Evolutionary conservation across 257 asterid genomes (phyloP), one percentile per base, ranked within the genome.

Genomic region (Datura wrightii): DNA sequence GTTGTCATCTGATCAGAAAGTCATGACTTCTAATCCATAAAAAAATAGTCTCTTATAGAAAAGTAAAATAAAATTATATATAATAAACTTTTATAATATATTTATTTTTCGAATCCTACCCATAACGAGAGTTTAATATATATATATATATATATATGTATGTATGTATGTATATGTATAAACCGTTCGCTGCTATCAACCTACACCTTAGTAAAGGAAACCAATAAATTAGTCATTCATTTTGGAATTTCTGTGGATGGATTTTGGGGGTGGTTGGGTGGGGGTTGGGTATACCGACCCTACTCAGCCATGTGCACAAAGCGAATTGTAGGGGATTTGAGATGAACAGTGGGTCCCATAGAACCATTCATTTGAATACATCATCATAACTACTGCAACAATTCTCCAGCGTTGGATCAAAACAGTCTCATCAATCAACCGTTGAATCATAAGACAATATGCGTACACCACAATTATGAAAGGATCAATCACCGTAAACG

Each of bases 331-430:
- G 42, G 63, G 48, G 24, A 53, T 50, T 71, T 52, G 59, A 78
- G 31, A 2, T 24, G 34, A 74, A 5, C 24, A 78, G 0, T 34
- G 13, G 44, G 63, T 31, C 82, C 82, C 82, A 14, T 39, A 6
- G 4, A 50, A 50, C 80, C 6, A 78, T 34, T 52, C 7, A 52
- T 78, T 78, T 78, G 63, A 78, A 50, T 52, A 78, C 65, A 78
- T 52, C 48, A 52, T 52, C 63, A 78, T 78, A 52, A 52, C 82
- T 7, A 52, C 31, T 52, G 15, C 34, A 52, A 78, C 11, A 5
- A 34, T 15, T 78, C 8, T 31, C 34, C 24, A 52, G 2, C 82
- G 48, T 78, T 3, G 0, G 63, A 78, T 78, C 34, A 78, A 78
- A 78, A 31, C 82, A 31, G 8, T 14, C 48, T 52, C 46, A 31